These are phyloP conservation scores for Vigna unguiculata DNA, from an alignment of 306 rosid species.

Conservation along the genomic window DNA sequence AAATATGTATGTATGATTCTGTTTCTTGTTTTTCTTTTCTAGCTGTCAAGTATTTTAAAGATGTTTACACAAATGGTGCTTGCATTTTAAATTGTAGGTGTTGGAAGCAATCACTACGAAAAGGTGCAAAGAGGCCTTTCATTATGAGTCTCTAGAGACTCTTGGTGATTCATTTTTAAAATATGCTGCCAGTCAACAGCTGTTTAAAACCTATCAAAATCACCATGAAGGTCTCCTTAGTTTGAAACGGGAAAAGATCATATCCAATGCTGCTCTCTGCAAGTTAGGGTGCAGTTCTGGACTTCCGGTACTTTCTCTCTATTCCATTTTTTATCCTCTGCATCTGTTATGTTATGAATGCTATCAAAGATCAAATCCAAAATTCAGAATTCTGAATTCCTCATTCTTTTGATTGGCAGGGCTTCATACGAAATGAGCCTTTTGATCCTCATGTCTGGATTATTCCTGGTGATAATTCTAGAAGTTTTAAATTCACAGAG, in stretches of 20 bases:
- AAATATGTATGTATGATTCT: neutral
- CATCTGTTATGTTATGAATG: constrained; percentile 23
- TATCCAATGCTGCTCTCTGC: constrained; percentile 75
- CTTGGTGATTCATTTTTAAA: constrained; percentile 96
- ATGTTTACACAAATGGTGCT: constrained; percentile 15
- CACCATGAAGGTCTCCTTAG: constrained; percentile 83
- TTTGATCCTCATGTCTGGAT: constrained; percentile 77
- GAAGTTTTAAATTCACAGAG: constrained; percentile 41
- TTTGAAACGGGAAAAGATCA: constrained; percentile 64
- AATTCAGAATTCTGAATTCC: neutral
- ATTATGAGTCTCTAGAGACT: constrained; percentile 87
- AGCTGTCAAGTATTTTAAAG: constrained; percentile 18
- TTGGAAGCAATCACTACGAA: constrained; percentile 91
- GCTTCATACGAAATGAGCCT: constrained; percentile 69
- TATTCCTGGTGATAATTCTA: constrained; percentile 66
- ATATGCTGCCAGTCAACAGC: constrained; percentile 75
- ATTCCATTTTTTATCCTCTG: constrained; percentile 13
- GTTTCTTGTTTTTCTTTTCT: neutral
- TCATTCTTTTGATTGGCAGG: constrained; percentile 58
- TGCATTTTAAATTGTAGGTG: constrained; percentile 56
- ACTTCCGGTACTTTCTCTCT: constrained; percentile 62
- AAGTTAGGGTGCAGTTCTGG: constrained; percentile 62
- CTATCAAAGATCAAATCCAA: too few relatives aligned
- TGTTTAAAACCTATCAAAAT: constrained; percentile 60
- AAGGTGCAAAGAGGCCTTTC: constrained; percentile 69